Base-by-base conservation (phyloP, 2,329 filamentous ascomycete genomes). In the Aspergillus sp. region DNA sequence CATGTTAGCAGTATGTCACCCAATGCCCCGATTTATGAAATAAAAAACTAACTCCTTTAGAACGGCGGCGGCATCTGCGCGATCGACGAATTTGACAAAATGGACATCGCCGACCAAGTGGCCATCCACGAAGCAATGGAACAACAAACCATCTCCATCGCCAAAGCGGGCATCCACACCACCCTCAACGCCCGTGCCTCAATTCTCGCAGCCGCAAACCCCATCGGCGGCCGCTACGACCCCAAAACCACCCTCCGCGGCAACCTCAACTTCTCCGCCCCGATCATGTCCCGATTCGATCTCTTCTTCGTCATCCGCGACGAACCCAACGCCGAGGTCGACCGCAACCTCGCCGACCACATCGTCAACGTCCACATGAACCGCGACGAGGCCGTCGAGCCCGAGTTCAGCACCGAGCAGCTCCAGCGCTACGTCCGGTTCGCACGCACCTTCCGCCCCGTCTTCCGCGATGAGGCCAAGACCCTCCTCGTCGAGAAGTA, bases 121-220 rank as follows among this genome's bases (percentile, higher is more conserved):
- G 95, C 95, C 64, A 99, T 99, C 70, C 95, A 99, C 84, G 95
- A 99, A 86, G 95, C 95, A 59, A 99, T 99, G 95, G 95, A 99
- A 84, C 95, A 99, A 80, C 95, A 99, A 77, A 99, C 95, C 5
- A 99, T 99, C 64, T 97, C 92, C 8, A 99, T 99, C 69, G 93
- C 95, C 59, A 99, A 99, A 78, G 95, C 95, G 5, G 95, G 95
- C 69, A 99, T 99, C 58, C 95, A 99, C 74, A 96, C 95, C 4
- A 99, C 95, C 0, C 84, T 99, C 46, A 99, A 99, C 71, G 95
- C 95, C 2, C 87, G 95, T 55, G 97, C 95, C 0, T 95, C 90
- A 47, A 98, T 99, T 68, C 87, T 99, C 15, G 95, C 95, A 0
- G 95, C 95, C 6, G 95, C 95, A 31, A 99, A 99, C 75, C 95